A percentile compares a stretch with the other conserved stretches of the same genome.
phyloP scores from a whole-genome alignment of 139 green algal genomes.

The Chloropicon primus region DNA sequence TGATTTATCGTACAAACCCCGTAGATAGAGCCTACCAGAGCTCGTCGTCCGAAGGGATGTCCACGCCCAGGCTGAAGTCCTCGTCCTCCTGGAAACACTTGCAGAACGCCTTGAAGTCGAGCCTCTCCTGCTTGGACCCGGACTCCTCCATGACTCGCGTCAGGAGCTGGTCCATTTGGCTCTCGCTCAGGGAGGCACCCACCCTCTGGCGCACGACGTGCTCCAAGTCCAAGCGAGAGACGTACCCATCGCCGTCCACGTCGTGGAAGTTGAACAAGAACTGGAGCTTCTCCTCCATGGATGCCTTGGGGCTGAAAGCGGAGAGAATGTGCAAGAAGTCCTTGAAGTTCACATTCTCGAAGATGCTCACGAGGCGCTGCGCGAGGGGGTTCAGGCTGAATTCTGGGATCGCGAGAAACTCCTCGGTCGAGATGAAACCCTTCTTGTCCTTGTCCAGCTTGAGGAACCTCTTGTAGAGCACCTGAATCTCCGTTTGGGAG shows the following conservation, averaged over 20 bases:
- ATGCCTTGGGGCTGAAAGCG: slow-evolving; percentile 52
- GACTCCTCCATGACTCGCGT: slow-evolving; percentile 20
- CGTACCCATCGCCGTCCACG: slow-evolving; percentile 58
- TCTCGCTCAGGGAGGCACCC: slow-evolving; percentile 52
- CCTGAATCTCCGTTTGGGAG: slow-evolving; percentile 68
- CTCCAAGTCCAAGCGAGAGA: slow-evolving; percentile 62
- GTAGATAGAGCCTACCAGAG: too few relatives aligned
- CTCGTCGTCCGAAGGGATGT: neutral
- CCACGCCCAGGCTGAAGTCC: neutral
- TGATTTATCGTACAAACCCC: too few relatives aligned
- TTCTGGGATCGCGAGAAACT: slow-evolving; percentile 84
- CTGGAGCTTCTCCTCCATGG: slow-evolving; percentile 50
- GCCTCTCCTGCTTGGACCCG: neutral
- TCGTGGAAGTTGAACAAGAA: slow-evolving; percentile 70
- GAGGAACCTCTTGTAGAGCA: slow-evolving; percentile 79
- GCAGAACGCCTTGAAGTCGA: neutral
- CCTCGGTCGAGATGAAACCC: slow-evolving; percentile 77
- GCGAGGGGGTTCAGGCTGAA: slow-evolving; percentile 88
- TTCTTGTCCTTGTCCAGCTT: slow-evolving; percentile 55
- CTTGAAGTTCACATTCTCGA: slow-evolving; percentile 82
- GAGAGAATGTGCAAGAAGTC: slow-evolving; percentile 70
- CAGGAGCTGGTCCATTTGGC: slow-evolving; percentile 39
- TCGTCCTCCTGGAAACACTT: neutral
- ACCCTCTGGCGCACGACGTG: slow-evolving; percentile 67
- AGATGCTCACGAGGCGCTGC: slow-evolving; percentile 54